These are phyloP conservation scores for Fusarium falciforme DNA, from an alignment of 2,329 filamentous ascomycete genomes.

Conservation along the genomic window DNA sequence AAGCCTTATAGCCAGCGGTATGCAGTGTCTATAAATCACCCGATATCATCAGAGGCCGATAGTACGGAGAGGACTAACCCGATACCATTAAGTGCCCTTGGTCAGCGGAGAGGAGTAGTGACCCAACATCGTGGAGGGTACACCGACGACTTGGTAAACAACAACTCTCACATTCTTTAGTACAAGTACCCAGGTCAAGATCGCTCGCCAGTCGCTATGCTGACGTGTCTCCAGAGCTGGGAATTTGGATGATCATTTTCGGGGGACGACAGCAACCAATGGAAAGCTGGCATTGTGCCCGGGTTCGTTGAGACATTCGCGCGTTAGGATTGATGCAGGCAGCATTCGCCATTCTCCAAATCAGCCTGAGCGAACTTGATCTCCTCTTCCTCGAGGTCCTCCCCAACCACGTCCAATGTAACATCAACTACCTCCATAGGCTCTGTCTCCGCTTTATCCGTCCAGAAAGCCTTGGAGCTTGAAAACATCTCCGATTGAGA, in stretches of 20 bases:
- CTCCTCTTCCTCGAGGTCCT: neutral
- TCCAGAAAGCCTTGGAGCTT: neutral
- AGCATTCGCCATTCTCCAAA: neutral
- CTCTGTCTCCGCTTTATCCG: neutral
- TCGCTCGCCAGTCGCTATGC: too few relatives aligned
- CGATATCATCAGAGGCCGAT: too few relatives aligned
- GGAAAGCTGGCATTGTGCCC: neutral
- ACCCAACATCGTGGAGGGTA: too few relatives aligned
- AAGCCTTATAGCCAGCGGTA: too few relatives aligned
- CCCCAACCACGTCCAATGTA: neutral
- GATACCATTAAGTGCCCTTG: too few relatives aligned
- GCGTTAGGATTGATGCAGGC: neutral
- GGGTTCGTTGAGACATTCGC: too few relatives aligned
- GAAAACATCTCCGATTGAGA: neutral
- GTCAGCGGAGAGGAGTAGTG: too few relatives aligned
- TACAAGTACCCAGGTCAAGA: too few relatives aligned
- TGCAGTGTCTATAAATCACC: too few relatives aligned
- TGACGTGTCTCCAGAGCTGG: neutral
- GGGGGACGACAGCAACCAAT: neutral
- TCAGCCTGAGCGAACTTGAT: neutral
- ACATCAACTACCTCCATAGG: neutral
- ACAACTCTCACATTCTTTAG: too few relatives aligned
- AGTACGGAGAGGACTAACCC: too few relatives aligned
- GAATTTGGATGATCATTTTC: neutral
- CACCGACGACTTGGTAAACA: too few relatives aligned